These are phyloP conservation scores for Alternaria atra DNA, from an alignment of 2,329 filamentous ascomycete species.

Conservation along the genomic window DNA sequence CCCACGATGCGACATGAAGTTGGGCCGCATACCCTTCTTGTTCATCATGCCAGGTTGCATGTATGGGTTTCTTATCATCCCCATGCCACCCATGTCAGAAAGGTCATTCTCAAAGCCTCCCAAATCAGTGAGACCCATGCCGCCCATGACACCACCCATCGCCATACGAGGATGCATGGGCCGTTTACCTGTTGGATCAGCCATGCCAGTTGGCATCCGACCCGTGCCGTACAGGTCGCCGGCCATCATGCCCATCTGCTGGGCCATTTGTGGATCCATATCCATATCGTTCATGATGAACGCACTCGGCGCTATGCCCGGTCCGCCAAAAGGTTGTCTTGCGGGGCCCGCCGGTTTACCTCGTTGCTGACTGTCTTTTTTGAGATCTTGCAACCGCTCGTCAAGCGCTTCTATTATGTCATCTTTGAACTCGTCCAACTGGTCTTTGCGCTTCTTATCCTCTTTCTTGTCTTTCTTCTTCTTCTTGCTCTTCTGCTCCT, in stretches of 20 bases:
- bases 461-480: constrained; percentile 14
- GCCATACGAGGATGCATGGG: constrained; percentile 7
- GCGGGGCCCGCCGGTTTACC: not conserved
- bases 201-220: constrained; percentile 19
- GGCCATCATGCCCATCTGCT: constrained; percentile 13
- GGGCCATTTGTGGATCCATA: constrained; percentile 22
- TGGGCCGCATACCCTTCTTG: constrained; percentile 9
- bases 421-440: constrained; percentile 22
- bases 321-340: constrained; percentile 5
- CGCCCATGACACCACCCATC: constrained; percentile 3
- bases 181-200: constrained; percentile 5
- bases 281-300: constrained; percentile 5
- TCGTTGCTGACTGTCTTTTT: constrained; percentile 6
- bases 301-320: constrained; percentile 6
- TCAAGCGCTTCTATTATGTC: constrained; percentile 25
- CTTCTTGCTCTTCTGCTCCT: constrained; percentile 7
- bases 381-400: constrained; percentile 16
- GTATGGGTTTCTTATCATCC: constrained; percentile 17
- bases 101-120: constrained; percentile 18
- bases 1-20: constrained; percentile 11
- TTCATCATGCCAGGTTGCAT: constrained; percentile 5
- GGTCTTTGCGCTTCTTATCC: constrained; percentile 15
- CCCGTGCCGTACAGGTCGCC: constrained; percentile 18
- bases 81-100: constrained; percentile 16
- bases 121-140: constrained; percentile 1